Base-by-base conservation (phyloP, 2,329 filamentous ascomycete genomes). In the Talaromyces sp. region DNA sequence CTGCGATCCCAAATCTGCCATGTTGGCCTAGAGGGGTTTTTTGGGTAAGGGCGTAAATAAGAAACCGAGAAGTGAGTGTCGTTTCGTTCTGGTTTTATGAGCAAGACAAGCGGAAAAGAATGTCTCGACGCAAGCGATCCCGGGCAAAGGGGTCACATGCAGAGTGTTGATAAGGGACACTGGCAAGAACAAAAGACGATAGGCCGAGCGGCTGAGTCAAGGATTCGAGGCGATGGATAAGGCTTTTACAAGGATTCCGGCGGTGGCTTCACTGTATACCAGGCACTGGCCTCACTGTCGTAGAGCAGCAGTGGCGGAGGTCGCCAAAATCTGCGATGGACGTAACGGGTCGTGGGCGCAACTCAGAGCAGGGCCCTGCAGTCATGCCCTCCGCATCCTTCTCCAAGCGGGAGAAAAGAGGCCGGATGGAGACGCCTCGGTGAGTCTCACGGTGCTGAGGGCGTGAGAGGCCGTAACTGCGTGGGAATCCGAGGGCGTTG, bases 1-100 rank as follows among this genome's bases (percentile, higher is more conserved):
- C 71, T 86, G 85, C 66, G 81, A 75, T 71, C 82, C 78, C 76
- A 87, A 84, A 73, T 88, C 85, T 72, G 86, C 85, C 86, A 86
- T 86, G 57, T 26, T 43, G 43, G 55, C 55, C 50, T 24, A 54
- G 35, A 54, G 35, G 11, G 9, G n/a, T 26, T 19, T 5, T 12
- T 46, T 24, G 9, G 43, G 21, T 3, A 46, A 46, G 11, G n/a
- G 19, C 4, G 43, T 46, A 14, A 46, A 46, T 9, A 5, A 46
- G 21, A 24, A 14, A 19, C 11, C 10, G 8, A 24, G 21, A 21
- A 46, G 43, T n/a, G 35, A n/a, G 35, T 14, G 14, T n/a, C 35
- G 35, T 38, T 12, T 38, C 35, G 35, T n/a, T 38, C 9, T 17
- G 14, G 35, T 3, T 38, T n/a, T 38, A 46, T 46, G 43, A 24